Evolutionary conservation across 2,329 filamentous ascomycete genomes (phyloP), one percentile per base, ranked within the genome.

Genomic region (Magnaporthiopsis rhizophila): DNA sequence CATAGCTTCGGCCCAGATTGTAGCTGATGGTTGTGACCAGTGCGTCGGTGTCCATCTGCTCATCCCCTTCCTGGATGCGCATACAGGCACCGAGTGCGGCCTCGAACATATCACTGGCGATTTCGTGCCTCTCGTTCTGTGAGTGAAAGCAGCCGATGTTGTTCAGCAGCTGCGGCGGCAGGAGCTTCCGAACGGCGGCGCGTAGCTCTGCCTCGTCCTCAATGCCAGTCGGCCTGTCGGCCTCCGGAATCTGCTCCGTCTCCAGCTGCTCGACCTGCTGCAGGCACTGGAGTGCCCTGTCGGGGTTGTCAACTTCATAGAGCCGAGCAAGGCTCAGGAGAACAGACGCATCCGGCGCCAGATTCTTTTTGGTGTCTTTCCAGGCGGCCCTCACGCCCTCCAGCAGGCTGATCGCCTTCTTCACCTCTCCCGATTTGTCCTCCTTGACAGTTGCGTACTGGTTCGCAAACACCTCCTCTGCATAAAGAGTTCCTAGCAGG

Each of bases 121-220:
- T 81, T 26, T 89, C 86, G 67, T 90, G 88, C 72, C 92, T 92
- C 70, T 96, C 92, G 2, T 87, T 84, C 73, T 97, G 92, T 69
- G 92, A 97, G 69, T 96, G 87, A 77, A 98, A 98, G 75, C 93
- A 97, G 6, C 91, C 95, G 73, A 98, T 96, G 74, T 99, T 99
- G 81, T 98, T 99, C 58, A 99, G 83, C 2, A 98, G 82, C 72
- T 97, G 92, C 4, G 95, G 95, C 1, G 93, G 91, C 1, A 99
- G 80, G 65, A 89, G 82, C 72, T 93, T 90, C 64, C 92, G 88
- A 34, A 96, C 81, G 21, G 83, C 81, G 28, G 80, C 79, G 64
- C 84, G 84, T 65, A 85, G 77, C 36, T 85, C 82, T 3, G 80
- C 82, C 65, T 89, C 85, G 63, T 91, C 86, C 24, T 85, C 81